A percentile compares a stretch with the other conserved stretches of the same genome.
Evolutionary conservation across 1,139 yeast genomes (phyloP).

Genomic region (Wickerhamomyces sp.): DNA sequence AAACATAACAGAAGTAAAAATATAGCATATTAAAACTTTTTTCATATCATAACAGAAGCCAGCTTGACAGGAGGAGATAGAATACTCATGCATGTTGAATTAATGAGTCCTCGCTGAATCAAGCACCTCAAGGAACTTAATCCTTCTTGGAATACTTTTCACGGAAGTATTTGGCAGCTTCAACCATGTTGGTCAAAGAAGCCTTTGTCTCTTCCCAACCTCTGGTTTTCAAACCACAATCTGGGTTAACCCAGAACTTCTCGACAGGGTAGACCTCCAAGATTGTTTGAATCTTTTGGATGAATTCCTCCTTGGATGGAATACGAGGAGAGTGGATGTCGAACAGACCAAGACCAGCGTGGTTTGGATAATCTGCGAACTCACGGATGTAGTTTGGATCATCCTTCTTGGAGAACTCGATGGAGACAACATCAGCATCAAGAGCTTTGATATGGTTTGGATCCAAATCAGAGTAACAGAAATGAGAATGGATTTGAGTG

Average conservation of each 20-base stretch:
- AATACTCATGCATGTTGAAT: constrained; percentile 18
- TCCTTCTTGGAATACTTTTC: constrained; percentile 38
- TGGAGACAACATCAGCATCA: constrained; percentile 98
- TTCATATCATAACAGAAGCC: constrained; percentile 7
- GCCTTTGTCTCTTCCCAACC: constrained; percentile 89
- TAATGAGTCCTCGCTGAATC: constrained; percentile 9
- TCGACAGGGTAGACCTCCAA: constrained; percentile 95
- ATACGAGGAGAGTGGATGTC: constrained; percentile 99
- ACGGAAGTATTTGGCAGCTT: constrained; percentile 96
- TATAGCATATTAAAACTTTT: constrained; percentile 15
- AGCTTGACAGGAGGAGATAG: too few relatives aligned
- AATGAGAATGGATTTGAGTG: constrained; percentile 99
- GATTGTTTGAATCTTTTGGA: constrained; percentile 88
- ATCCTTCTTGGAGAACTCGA: constrained; percentile 99
- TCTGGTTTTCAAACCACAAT: constrained; percentile 99
- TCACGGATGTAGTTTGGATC: constrained; percentile 97
- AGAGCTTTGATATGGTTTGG: constrained; percentile 99
- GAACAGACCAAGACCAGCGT: constrained; percentile 97
- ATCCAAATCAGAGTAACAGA: constrained; percentile 99
- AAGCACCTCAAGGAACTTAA: constrained; percentile 5
- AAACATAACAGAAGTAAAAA: constrained; percentile 17
- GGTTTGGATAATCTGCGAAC: constrained; percentile 98
- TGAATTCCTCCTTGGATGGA: constrained; percentile 95
- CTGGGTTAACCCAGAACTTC: constrained; percentile 99
- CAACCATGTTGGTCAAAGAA: constrained; percentile 95